Percentiles rank a stretch among this genome's conserved stretches.
phyloP scores from a whole-genome alignment of 192 early-diverging fungal species.

The Linnemannia exigua region DNA sequence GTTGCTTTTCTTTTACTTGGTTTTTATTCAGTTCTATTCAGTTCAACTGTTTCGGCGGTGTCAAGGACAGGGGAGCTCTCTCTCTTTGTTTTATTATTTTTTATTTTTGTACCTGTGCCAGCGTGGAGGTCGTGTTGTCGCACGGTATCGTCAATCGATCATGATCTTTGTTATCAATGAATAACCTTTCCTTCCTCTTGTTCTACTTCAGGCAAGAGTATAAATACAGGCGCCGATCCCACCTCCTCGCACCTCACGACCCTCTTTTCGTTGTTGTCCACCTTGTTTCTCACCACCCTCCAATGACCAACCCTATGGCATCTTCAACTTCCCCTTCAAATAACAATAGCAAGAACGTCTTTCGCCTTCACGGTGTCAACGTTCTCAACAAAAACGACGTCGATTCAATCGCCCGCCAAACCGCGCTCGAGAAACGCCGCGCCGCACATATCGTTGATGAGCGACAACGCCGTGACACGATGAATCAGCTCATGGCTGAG shows the following conservation, averaged over 20 bases:
- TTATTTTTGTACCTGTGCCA: too few relatives aligned
- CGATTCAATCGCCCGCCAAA: neutral
- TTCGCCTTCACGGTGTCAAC: conserved; percentile 4
- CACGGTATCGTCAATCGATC: neutral
- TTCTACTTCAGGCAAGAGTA: neutral
- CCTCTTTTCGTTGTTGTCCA: neutral
- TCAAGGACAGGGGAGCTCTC: neutral
- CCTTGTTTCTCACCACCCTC: neutral
- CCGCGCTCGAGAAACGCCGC: conserved; percentile 2
- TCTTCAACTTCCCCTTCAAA: neutral
- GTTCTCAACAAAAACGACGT: conserved; percentile 3
- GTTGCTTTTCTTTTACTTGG: too few relatives aligned
- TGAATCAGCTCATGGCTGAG: conserved; percentile 7
- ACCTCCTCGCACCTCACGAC: neutral
- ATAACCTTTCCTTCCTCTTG: neutral
- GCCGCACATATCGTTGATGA: conserved; percentile 1
- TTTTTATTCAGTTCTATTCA: neutral
- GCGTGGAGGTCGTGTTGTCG: neutral
- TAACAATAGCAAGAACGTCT: neutral
- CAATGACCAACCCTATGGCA: neutral
- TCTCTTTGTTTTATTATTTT: too few relatives aligned
- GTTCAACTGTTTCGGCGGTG: neutral
- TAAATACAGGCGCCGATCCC: neutral
- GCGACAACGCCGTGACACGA: neutral
- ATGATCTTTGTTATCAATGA: neutral